Base-by-base conservation (phyloP, 192 early-diverging fungal species). In the Coemansia sp. region DNA sequence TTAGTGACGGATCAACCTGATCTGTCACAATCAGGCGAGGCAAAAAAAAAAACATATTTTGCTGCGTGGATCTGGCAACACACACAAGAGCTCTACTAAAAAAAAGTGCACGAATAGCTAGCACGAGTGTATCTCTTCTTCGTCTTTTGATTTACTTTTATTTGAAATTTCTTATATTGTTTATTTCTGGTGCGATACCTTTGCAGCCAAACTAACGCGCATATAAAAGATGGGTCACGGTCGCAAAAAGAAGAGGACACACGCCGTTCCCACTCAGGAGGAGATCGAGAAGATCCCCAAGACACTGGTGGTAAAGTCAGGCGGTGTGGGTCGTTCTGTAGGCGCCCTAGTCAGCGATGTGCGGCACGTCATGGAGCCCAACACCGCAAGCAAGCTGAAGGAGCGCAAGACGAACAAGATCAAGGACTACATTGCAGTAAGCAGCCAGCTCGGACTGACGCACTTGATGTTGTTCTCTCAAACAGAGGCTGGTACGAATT, bases 281-380 rank as follows among this genome's bases (percentile, higher is more conserved):
- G 84, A 86, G 22, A 78, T 81, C 15, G 69, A 70, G 11, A 88
- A 89, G 62, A 73, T 85, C 16, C 96, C 96, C 24, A 89, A 91
- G 72, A 90, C 92, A 68, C 95, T 99, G 79, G 97, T 99, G 29
- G 94, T 98, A 66, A 91, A 92, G 63, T 92, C 95, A 3, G 97
- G 97, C 15, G 55, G 74, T 12, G 93, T 95, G 11, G 94, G 95
- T 2, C 80, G 80, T 44, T 83, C 91, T n/a, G 91, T 97, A 13
- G 72, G 87, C 16, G 87, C 87, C 9, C 88, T 99, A 13, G 95
- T 97, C 24, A 74, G 69, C 40, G 95, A 99, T 79, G 82, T 96
- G 40, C 89, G 97, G 34, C 86, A 81, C 50, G 86, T 94, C 36
- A 95, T 99, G 92, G 94, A 97, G 83, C 97, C 97, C 15, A 92